These are phyloP conservation scores for Adansonia rubrostipa DNA, from an alignment of 441 rosid genomes.

Conservation along the genomic window DNA sequence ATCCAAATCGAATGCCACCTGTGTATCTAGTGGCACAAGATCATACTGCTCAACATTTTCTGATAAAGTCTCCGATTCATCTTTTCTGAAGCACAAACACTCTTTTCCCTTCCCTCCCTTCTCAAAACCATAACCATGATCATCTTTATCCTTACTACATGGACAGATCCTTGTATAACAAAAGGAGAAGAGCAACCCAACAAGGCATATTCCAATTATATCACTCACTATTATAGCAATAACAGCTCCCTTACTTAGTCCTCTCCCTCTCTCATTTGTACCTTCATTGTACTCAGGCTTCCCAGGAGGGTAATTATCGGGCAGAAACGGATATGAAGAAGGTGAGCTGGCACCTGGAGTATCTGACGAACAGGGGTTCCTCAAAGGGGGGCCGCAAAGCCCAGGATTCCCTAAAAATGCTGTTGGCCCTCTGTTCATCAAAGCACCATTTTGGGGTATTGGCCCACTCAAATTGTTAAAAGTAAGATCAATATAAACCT, in stretches of 20 bases:
- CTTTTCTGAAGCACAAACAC: constrained; percentile 86
- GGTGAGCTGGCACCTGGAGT: constrained; percentile 53
- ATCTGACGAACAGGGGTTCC: constrained; percentile 66
- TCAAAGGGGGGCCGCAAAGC: constrained; percentile 92
- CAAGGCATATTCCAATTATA: constrained; percentile 81
- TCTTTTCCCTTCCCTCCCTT: constrained; percentile 67
- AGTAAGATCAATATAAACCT: constrained; percentile 91
- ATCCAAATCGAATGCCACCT: constrained; percentile 87
- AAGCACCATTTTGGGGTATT: constrained; percentile 95
- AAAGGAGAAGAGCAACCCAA: constrained; percentile 84
- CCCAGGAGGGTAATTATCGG: constrained; percentile 58
- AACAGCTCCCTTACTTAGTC: constrained; percentile 66
- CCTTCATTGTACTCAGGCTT: constrained; percentile 40
- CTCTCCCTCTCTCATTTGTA: constrained; percentile 50
- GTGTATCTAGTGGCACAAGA: constrained; percentile 81
- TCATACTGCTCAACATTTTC: constrained; percentile 84
- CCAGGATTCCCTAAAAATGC: constrained; percentile 91
- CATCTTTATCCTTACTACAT: constrained; percentile 47
- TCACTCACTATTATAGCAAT: constrained; percentile 81
- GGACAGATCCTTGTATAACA: constrained; percentile 77
- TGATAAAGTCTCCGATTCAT: constrained; percentile 76
- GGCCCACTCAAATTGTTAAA: constrained; percentile 90
- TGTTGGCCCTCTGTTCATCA: constrained; percentile 94
- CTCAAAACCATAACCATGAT: constrained; percentile 50
- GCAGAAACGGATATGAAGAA: constrained; percentile 79